Base-by-base conservation (phyloP, 345 rosid genomes). In the Psidium guajava region DNA sequence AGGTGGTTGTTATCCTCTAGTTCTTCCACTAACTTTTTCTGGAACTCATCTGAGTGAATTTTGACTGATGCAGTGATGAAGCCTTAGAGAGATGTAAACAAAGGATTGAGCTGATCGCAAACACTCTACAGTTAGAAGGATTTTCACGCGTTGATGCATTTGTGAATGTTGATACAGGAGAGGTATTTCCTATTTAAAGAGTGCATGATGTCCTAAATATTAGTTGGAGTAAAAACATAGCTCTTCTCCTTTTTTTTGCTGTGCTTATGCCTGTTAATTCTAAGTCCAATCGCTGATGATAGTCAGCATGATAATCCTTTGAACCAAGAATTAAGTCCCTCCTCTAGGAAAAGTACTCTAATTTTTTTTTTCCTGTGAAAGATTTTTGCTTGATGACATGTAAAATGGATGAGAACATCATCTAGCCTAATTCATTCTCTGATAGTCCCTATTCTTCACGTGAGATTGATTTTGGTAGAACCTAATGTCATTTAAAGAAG, bases 71-170 rank as follows among this genome's bases (percentile, higher is more conserved):
- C 92, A 97, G 99, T 81, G 86, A 88, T 27, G 94, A 91, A 86
- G 96, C 92, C 58, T 64, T 95, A 89, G 92, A 88, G 89, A 91
- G 82, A 91, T 95, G 98, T 87, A 94, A 95, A 88, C 91, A 93
- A 32, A 87, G 88, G 52, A 95, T 95, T 24, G 96, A 95, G 88
- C 91, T 95, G 81, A 93, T 95, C 80, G 97, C 98, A 25, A 92
- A 95, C 87, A 91, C 95, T 50, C 91, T 94, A 61, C 92, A 91
- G 82, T 84, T 95, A 56, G 97, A 97, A 91, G 98, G 99, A 69
- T 95, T 97, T 89, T 93, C 99, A 73, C 91, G 99, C 83, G 93
- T 97, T 15, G 99, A 95, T 87, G 98, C 98, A 88, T 97, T 97
- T 82, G 96, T 94, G 85, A 90, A 97, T 69, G 98, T 93, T 83